Base-by-base conservation (phyloP, 306 rosid genomes). In the Prinsepia uniflora region DNA sequence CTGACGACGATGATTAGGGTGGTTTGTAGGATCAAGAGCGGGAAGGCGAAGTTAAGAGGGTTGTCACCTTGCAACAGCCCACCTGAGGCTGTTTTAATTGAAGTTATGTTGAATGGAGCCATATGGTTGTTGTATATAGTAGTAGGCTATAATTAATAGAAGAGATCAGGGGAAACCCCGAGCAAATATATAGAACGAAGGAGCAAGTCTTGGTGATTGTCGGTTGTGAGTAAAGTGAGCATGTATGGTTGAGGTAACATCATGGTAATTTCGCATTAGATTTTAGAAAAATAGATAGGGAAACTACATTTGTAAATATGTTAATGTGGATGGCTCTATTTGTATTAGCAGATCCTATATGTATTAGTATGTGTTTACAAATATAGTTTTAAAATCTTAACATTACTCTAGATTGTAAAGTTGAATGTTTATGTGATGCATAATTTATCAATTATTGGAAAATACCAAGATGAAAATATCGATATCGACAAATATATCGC, bases 11-110 rank as follows among this genome's bases (percentile, higher is more conserved):
- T 78, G 64, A 92, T 83, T 5, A 90, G 46, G 60, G 71, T 77
- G 68, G 71, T 82, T 64, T 92, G 98, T 47, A 86, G 34, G 3
- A 86, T 90, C 4, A 92, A 81, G 10, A 92, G 91, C 7, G 98
- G 98, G 81, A 92, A 88, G 67, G 98, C 92, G 53, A 20, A 88
- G 68, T 90, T 62, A 6, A 90, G 75, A 4, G 96, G 98, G 7
- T 90, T 88, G 20, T 90, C 96, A 3, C 98, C 96, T 83, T 92
- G 96, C 98, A 90, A 92, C 0, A 71, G 72, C 60, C 98, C 98
- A 62, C 84, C 74, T 0, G 98, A 92, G 22, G 95, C 78, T 0
- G 92, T 81, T 68, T 86, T 84, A 36, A 89, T 79, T 71, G 95
- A 60, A 58, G 87, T 92, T 79, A 86, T 80, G 43, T 92, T 92